phyloP scores from a whole-genome alignment of 495 filamentous ascomycete genomes.

The Penicillium psychrofluorescens region DNA sequence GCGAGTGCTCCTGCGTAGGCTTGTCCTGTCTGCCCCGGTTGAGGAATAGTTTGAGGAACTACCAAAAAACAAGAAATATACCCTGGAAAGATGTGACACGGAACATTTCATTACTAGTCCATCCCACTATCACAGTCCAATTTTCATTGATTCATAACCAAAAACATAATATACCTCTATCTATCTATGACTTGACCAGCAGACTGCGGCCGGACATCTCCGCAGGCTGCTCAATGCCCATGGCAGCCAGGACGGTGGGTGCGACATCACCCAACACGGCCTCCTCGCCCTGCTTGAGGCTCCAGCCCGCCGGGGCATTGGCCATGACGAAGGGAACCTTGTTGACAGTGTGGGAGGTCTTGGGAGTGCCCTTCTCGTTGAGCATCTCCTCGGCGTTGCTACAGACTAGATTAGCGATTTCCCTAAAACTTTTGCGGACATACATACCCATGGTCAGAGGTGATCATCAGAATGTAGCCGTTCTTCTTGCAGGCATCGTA shows the following conservation, averaged over 20 bases:
- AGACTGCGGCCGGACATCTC: slow-evolving; percentile 89
- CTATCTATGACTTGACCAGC: slow-evolving; percentile 56
- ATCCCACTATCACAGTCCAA: not conserved
- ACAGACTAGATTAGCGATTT: slow-evolving; percentile 1
- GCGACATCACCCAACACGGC: slow-evolving; percentile 96
- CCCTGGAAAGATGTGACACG: not conserved
- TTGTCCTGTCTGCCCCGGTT: not conserved
- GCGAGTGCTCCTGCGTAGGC: slow-evolving; percentile 31
- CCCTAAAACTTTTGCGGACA: not conserved
- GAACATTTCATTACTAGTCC: not conserved
- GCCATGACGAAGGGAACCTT: slow-evolving; percentile 97
- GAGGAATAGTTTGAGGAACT: no score
- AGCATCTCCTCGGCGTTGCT: slow-evolving; percentile 98
- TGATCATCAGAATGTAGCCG: slow-evolving; percentile 88
- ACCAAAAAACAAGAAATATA: no score
- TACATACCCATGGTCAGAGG: slow-evolving; percentile 80
- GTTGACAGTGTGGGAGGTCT: slow-evolving; percentile 97
- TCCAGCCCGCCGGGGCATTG: slow-evolving; percentile 87
- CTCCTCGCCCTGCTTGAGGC: slow-evolving; percentile 55
- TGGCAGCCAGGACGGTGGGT: slow-evolving; percentile 79
- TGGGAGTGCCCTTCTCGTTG: slow-evolving; percentile 87
- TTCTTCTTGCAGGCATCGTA: slow-evolving; percentile 89
- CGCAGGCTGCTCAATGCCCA: slow-evolving; percentile 83
- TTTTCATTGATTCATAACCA: slow-evolving; percentile 18
- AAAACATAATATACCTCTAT: slow-evolving; percentile 1